Evolutionary conservation across 768 basidiomycete genomes (phyloP).

Genomic region (Lactarius trivialis): DNA sequence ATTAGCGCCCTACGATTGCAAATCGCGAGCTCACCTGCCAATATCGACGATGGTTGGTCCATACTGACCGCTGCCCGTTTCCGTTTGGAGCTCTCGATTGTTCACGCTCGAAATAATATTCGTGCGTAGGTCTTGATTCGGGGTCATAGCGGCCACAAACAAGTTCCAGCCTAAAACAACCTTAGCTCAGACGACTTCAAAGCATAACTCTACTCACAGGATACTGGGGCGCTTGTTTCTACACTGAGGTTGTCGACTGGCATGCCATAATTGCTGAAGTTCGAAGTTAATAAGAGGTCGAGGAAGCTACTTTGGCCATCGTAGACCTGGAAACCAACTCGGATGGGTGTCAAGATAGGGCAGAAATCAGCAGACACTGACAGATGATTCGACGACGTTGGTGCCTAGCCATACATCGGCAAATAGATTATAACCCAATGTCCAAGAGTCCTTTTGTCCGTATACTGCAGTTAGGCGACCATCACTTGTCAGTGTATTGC

Average conservation of each 20-base stretch:
- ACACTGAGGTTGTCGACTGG: background rate
- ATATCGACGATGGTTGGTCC: no score
- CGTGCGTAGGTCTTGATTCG: background rate
- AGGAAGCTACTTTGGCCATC: constrained; percentile 2
- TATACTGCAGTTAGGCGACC: constrained; percentile 2
- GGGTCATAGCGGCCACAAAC: constrained; percentile 9
- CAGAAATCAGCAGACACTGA: constrained; percentile 1
- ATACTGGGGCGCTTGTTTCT: background rate
- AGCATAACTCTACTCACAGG: background rate
- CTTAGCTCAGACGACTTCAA: background rate
- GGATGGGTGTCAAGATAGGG: background rate
- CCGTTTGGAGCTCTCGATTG: background rate
- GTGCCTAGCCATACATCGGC: constrained; percentile 52
- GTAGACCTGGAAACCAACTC: constrained; percentile 9
- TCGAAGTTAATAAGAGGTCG: background rate
- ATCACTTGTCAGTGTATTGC: constrained; percentile 4
- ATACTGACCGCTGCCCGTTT: no score
- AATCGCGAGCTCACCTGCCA: background rate
- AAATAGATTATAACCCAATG: constrained; percentile 56
- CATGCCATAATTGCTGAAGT: constrained; percentile 5
- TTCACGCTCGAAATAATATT: constrained; percentile 4
- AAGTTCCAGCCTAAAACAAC: constrained; percentile 1
- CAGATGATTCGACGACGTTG: constrained; percentile 37
- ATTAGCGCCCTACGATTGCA: background rate
- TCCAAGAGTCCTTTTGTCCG: constrained; percentile 37